These are phyloP conservation scores for Triadica sebifera DNA, from an alignment of 345 rosid genomes.

Conservation along the genomic window DNA sequence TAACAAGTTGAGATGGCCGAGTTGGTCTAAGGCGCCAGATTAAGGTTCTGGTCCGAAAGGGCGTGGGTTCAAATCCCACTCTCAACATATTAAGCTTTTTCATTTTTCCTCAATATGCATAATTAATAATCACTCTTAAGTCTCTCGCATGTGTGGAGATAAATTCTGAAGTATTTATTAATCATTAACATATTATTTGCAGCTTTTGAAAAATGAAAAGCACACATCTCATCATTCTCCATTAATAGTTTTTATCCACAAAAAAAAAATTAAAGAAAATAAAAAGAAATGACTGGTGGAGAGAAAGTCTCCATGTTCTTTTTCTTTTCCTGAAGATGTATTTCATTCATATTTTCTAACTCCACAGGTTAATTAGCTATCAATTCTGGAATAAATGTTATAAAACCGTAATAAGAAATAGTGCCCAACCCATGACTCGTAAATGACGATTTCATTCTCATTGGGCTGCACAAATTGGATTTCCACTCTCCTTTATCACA, in stretches of 20 bases:
- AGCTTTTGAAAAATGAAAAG: neutral
- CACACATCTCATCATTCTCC: neutral
- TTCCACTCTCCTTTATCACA: neutral
- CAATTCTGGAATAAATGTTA: too few species aligned
- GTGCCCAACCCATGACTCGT: neutral
- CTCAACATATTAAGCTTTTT: conserved; percentile 49
- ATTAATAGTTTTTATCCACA: too few species aligned
- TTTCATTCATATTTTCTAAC: too few species aligned
- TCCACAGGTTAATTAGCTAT: too few species aligned
- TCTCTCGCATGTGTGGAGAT: too few species aligned
- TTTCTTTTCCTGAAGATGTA: too few species aligned
- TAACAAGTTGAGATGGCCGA: conserved; percentile 98
- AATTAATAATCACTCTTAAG: too few species aligned
- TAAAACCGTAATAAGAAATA: too few species aligned
- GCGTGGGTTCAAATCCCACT: conserved; percentile 98
- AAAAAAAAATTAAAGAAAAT: too few species aligned
- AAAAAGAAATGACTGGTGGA: too few species aligned
- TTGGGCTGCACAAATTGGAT: conserved; percentile 6
- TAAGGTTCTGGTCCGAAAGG: conserved; percentile 99
- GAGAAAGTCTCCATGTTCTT: too few species aligned
- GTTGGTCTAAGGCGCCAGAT: conserved; percentile 99
- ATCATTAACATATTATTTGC: neutral
- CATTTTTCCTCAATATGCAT: neutral
- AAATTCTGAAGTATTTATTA: too few species aligned
- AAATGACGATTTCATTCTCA: neutral